phyloP scores from a whole-genome alignment of 352 stramenopile species.

The Saprolegnia parasitica region DNA sequence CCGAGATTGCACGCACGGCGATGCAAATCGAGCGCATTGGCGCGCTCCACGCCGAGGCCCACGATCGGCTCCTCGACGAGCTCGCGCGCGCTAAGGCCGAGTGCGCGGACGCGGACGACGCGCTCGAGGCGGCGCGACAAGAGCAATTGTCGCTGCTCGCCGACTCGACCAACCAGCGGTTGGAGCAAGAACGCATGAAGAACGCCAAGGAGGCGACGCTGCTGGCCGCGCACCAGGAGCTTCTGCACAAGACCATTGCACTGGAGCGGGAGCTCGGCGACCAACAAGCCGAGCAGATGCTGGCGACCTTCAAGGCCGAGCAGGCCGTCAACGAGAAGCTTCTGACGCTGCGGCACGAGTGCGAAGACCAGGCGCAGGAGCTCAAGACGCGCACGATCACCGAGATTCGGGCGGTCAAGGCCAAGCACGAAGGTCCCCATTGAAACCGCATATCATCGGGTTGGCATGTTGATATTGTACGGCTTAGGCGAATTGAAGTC shows the following conservation, averaged over 20 bases:
- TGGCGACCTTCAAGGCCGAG: conserved; percentile 56
- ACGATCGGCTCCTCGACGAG: conserved; percentile 45
- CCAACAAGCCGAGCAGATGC: conserved; percentile 59
- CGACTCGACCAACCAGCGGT: conserved; percentile 45
- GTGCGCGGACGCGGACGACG: conserved; percentile 42
- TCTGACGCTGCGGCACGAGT: conserved; percentile 37
- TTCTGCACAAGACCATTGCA: conserved; percentile 58
- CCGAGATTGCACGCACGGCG: conserved; percentile 48
- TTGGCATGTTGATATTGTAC: neutral
- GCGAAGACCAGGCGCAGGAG: conserved; percentile 55
- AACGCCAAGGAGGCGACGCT: conserved; percentile 64
- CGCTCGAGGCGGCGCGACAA: conserved; percentile 37
- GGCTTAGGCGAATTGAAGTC: conserved; percentile 35
- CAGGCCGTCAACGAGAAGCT: conserved; percentile 49
- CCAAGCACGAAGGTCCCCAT: conserved; percentile 43
- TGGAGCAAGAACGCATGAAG: conserved; percentile 61
- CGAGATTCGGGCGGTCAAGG: conserved; percentile 57
- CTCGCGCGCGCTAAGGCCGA: conserved; percentile 58
- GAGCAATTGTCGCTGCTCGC: conserved; percentile 41
- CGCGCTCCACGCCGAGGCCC: conserved; percentile 55
- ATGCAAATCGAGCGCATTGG: conserved; percentile 53
- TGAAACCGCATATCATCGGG: too few species aligned
- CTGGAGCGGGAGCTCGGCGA: conserved; percentile 59
- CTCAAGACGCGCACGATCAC: conserved; percentile 55
- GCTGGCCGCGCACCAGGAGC: conserved; percentile 54